Evolutionary conservation across 225 moss, liverwort and hornwort genomes (phyloP), one percentile per base, ranked within the genome.

Genomic region (Asterella californica): DNA sequence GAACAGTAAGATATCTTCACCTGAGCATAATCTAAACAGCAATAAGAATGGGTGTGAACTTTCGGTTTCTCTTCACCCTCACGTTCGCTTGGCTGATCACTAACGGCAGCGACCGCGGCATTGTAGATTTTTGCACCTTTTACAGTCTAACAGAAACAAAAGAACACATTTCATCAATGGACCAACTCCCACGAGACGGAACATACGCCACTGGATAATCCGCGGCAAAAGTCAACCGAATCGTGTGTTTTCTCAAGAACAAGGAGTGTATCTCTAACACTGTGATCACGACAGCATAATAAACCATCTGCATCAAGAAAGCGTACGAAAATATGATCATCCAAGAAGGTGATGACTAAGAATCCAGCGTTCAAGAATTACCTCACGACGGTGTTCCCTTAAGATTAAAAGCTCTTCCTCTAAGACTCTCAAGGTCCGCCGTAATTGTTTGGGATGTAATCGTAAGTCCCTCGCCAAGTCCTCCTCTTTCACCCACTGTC

Each of bases 401-500:
- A 99, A 84, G 55, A 99, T 93, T 55, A 99, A 92, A 83, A 93
- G 86, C 88, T 99, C 99, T 83, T 93, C 91, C 83, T 99, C 95
- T 59, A 99, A 80, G 22, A 99, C 93, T 67, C 95, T 88, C 65
- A 99, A 89, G 12, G 99, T 99, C 83, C 95, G 91, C 76, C 99
- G 88, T 76, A 99, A 90, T 83, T 99, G 99, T 90, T 99, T 99
- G 6, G 99, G 99, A 88, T 99, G 99, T 52, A 99, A 86, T 79
- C 91, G 83, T 65, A 99, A 83, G 75, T 86, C 87, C 82, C 90
- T 92, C 27, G 99, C 95, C 84, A 99, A 80, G 78, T 99, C 99
- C 81, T 99, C 99, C 85, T 99, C 99, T 85, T 99, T 99, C 81
- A 99, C 99, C 99, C 99, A 99, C 88, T 99, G 95, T 78, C 99